Conservation (phyloP, 23 red algal species). For the Pyropia haitanensis region DNA sequence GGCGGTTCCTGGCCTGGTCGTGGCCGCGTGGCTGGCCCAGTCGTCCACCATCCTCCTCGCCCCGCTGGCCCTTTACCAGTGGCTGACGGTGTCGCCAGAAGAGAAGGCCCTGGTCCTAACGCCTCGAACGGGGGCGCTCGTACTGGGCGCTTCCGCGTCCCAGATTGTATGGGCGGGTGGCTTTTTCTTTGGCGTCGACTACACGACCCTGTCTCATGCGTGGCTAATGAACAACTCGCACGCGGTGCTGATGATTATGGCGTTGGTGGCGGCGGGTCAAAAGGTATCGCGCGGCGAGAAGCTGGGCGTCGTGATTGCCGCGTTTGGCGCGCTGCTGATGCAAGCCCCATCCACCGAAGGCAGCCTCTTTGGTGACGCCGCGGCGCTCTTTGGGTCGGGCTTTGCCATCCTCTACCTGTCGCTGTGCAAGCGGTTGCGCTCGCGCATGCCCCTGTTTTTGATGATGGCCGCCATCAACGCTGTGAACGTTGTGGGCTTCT, state of each 20-base stretch:
- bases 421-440: constrained; percentile 17
- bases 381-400: constrained; percentile 16
- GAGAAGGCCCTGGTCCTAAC: neutral
- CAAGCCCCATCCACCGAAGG: constrained; percentile 4
- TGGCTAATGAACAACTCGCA: constrained; percentile 45
- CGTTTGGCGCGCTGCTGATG: constrained; percentile 16
- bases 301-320: constrained; percentile 13
- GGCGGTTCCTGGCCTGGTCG: constrained; percentile 21
- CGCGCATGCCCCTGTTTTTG: constrained; percentile 40
- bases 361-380: constrained; percentile 18
- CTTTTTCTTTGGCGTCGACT: constrained; percentile 40
- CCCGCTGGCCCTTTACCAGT: constrained; percentile 25
- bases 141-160: constrained; percentile 15
- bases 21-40: constrained; percentile 31
- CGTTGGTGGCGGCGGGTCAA: neutral
- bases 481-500: constrained; percentile 23
- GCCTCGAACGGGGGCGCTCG: neutral
- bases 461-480: constrained; percentile 38
- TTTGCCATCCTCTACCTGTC: constrained; percentile 29
- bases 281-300: constrained; percentile 19
- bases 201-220: constrained; percentile 26
- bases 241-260: constrained; percentile 8
- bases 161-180: constrained; percentile 36
- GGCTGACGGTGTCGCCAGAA: constrained; percentile 8
- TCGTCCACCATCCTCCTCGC: constrained; percentile 17